Conservation (phyloP, 2,329 filamentous ascomycete species). For the Stromatinia cepivora region DNA sequence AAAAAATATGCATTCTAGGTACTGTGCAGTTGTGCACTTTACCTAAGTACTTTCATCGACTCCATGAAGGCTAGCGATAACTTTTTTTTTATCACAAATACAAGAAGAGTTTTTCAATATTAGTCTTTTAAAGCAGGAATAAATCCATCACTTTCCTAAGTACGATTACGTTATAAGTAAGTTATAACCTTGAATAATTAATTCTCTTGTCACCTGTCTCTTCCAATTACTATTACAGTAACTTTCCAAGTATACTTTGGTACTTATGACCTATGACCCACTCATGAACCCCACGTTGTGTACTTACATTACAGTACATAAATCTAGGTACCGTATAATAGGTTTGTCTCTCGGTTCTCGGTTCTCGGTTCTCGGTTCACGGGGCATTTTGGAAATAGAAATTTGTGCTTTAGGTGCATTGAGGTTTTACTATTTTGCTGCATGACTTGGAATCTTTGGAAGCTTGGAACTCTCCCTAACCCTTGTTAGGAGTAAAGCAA, state of each 20-base stretch:
- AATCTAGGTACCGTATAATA: not conserved
- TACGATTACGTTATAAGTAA: no score
- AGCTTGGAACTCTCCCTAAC: not conserved
- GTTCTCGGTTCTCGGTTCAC: not conserved
- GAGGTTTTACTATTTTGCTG: not conserved
- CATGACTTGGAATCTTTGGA: constrained; percentile 4
- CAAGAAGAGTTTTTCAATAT: not conserved
- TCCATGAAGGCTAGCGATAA: not conserved
- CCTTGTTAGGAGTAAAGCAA: not conserved
- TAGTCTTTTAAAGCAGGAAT: no score
- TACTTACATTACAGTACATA: no score
- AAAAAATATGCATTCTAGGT: not conserved
- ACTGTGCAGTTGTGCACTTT: not conserved
- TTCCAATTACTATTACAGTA: no score
- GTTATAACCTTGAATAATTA: no score
- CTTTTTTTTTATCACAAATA: not conserved
- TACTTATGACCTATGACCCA: no score
- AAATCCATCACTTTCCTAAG: no score
- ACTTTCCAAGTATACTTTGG: no score
- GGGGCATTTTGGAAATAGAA: not conserved
- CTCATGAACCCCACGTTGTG: no score
- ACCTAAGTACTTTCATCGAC: not conserved
- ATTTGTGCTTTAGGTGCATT: not conserved
- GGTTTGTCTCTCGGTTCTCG: not conserved
- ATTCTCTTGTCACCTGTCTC: no score